phyloP scores from a whole-genome alignment of 352 stramenopile species.

The Phytophthora foliorum region DNA sequence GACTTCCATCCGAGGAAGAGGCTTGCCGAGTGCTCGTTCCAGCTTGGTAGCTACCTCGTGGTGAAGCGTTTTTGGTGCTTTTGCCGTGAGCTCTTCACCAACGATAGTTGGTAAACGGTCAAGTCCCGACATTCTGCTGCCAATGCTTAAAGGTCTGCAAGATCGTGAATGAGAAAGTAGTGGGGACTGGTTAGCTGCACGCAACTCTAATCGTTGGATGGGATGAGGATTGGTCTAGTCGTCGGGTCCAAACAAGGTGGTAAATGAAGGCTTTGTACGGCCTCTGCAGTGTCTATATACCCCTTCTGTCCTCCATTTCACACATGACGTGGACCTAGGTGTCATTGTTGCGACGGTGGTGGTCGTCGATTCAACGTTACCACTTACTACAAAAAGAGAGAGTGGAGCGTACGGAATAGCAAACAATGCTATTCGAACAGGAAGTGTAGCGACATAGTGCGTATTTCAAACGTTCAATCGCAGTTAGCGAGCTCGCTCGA shows the following conservation, averaged over 20 bases:
- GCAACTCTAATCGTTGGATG: neutral
- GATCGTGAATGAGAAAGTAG: neutral
- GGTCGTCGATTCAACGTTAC: no score
- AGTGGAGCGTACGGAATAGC: no score
- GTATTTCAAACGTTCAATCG: no score
- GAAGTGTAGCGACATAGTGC: no score
- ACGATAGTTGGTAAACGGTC: neutral
- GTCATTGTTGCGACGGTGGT: no score
- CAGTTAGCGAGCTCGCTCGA: no score
- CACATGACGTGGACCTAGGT: no score
- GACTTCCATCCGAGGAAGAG: constrained; percentile 39
- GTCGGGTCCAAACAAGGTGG: neutral
- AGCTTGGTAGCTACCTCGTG: constrained; percentile 17
- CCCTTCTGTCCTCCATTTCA: no score
- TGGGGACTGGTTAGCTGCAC: neutral
- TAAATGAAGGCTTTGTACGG: no score
- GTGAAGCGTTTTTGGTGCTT: constrained; percentile 16
- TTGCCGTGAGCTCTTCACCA: neutral
- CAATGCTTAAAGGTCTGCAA: neutral
- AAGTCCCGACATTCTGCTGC: neutral
- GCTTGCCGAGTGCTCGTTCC: constrained; percentile 18
- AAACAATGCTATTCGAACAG: no score
- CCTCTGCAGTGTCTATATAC: no score
- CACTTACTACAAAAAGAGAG: no score
- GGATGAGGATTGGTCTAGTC: neutral